These are phyloP conservation scores for Penicillium nucicola DNA, from an alignment of 495 filamentous ascomycete species.

Conservation along the genomic window DNA sequence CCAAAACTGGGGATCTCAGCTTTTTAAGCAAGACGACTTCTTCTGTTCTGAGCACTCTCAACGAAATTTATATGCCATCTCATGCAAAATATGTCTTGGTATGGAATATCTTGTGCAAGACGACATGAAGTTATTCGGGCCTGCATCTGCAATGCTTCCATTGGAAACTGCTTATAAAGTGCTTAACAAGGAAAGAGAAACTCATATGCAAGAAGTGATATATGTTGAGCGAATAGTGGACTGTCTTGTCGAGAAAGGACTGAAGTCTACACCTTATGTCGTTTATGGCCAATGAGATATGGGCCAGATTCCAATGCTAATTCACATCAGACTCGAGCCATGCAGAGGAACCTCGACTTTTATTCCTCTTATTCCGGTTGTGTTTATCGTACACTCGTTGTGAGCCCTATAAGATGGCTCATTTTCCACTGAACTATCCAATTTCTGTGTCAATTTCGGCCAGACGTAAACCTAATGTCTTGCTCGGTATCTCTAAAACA, in stretches of 20 bases:
- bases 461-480: background rate
- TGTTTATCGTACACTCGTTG: no score
- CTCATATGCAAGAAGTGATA: background rate
- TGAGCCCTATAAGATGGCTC: no score
- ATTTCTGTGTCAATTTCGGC: no score
- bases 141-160: conserved; percentile 32
- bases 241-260: background rate
- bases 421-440: no score
- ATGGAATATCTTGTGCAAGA: conserved; percentile 38
- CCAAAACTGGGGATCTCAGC: background rate
- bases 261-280: background rate
- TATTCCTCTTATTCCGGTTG: no score
- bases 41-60: background rate
- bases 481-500: no score
- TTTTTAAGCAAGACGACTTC: background rate
- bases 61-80: conserved; percentile 4
- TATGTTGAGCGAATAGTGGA: background rate
- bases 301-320: background rate
- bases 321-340: no score
- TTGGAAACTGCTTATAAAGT: conserved; percentile 7
- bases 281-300: background rate
- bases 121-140: conserved; percentile 40
- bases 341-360: no score
- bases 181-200: background rate
- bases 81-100: conserved; percentile 28